A percentile compares a stretch with the other conserved stretches of the same genome.
phyloP scores from a whole-genome alignment of 225 moss, liverwort and hornwort genomes.

The Polytrichum commune region DNA sequence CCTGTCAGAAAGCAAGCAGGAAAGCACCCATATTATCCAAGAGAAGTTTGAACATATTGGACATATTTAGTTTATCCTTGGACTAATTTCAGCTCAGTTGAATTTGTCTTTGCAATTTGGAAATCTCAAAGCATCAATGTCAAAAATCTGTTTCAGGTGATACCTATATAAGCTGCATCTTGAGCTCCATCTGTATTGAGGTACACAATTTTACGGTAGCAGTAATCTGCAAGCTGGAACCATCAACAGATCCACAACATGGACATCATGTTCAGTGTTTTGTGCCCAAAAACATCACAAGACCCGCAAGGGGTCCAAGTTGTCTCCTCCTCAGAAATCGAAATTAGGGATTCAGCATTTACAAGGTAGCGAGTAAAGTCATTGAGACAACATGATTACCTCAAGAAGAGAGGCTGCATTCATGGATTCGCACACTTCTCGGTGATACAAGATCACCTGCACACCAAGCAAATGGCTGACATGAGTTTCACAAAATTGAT shows the following conservation, averaged over 20 bases:
- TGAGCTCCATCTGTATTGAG: constrained; percentile 78
- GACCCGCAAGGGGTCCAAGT: neutral
- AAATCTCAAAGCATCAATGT: too few species aligned
- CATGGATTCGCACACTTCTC: constrained; percentile 83
- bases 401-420: constrained; percentile 75
- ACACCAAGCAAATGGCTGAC: neutral
- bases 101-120: neutral
- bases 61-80: neutral
- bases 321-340: neutral
- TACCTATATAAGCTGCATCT: constrained; percentile 73
- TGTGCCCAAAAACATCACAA: constrained; percentile 3
- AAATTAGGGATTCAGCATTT: neutral
- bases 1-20: neutral
- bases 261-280: neutral
- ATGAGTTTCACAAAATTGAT: neutral
- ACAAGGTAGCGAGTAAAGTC: constrained; percentile 1
- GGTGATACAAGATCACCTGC: constrained; percentile 79
- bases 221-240: constrained; percentile 84
- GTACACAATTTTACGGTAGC: constrained; percentile 88
- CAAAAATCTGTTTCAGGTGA: too few species aligned
- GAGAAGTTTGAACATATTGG: neutral
- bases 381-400: constrained; percentile 33
- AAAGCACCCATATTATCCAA: neutral
- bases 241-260: constrained; percentile 16
- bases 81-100: neutral